Evolutionary conservation across 1,284 basidiomycete species (phyloP).

Genomic region (Sporisorium reilianum): DNA sequence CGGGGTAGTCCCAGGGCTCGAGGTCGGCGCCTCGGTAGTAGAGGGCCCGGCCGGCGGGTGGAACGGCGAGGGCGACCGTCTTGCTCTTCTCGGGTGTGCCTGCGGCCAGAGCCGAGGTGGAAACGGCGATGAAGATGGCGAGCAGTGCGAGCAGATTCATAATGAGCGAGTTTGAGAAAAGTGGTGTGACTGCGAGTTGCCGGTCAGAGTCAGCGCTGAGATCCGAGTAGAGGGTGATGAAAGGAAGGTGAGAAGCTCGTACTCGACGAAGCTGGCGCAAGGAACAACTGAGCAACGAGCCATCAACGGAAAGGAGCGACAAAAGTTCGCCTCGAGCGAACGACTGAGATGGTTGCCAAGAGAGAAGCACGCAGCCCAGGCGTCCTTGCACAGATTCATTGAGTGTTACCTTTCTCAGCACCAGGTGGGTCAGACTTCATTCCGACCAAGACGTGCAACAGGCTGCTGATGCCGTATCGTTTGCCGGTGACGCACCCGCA

Average conservation of each 20-base stretch:
- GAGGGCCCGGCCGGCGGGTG: slow-evolving; percentile 31
- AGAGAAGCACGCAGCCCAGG: not conserved
- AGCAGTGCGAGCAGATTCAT: not conserved
- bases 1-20: slow-evolving; percentile 29
- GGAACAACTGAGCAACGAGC: not conserved
- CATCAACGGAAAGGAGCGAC: not conserved
- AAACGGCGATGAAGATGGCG: not conserved
- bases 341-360: slow-evolving; percentile 1
- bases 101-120: not conserved
- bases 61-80: not conserved
- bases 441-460: not conserved
- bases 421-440: not conserved
- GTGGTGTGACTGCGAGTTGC: not conserved
- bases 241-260: not conserved
- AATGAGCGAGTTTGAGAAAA: not conserved
- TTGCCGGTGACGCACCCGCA: not conserved
- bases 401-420: not conserved
- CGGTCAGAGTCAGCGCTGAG: too few species aligned
- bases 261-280: not conserved
- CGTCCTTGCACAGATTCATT: not conserved
- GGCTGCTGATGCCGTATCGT: not conserved
- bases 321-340: too few species aligned
- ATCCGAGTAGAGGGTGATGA: too few species aligned
- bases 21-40: slow-evolving; percentile 17
- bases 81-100: not conserved